Base-by-base conservation (phyloP, 2,329 filamentous ascomycete genomes). In the Apiospora saccharicola region DNA sequence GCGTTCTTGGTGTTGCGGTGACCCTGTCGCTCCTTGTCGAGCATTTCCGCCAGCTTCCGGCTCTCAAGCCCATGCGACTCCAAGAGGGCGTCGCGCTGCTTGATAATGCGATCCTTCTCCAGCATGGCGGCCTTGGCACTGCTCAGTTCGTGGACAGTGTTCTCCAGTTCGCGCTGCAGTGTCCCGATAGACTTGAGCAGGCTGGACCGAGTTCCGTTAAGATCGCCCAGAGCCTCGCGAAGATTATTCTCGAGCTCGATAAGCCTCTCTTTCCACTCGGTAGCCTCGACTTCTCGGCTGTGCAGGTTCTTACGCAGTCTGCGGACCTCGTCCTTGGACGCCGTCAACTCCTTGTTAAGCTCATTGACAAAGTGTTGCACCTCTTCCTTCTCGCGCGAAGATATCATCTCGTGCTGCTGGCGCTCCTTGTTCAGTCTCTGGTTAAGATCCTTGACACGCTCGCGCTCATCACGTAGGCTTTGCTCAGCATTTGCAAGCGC, bases 301-400 rank as follows among this genome's bases (percentile, higher is more conserved):
- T 92, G 93, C 67, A 98, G 86, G 77, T 86, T 94, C 87, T 97
- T 96, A 79, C 94, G 92, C 75, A 98, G 86, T 78, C 90, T 90
- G 75, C 95, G 89, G 37, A 91, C 90, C 79, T 98, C 96, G 74
- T 98, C 96, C 84, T 96, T 97, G 74, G 94, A 91, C 41, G 89
- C 87, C 6, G 92, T 92, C 34, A 92, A 90, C 82, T 98, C 95
- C 53, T 91, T 88, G 80, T 98, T 98, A 76, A 98, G 91, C 75
- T 98, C 94, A 79, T 97, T 96, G 79, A 98, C 91, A 75, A 97
- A 90, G 81, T 96, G 93, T 83, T 98, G 95, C 70, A 97, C 93
- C 80, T 98, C 96, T 80, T 97, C 93, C 85, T 98, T 98, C 83
- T 98, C 95, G 78, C 94, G 92, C 79, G 90, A 93, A 67, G 94